Percentiles rank a stretch among this genome's conserved stretches.
Evolutionary conservation across 116 monocot species (phyloP).

Genomic region (Papilionanthe hybrid): DNA sequence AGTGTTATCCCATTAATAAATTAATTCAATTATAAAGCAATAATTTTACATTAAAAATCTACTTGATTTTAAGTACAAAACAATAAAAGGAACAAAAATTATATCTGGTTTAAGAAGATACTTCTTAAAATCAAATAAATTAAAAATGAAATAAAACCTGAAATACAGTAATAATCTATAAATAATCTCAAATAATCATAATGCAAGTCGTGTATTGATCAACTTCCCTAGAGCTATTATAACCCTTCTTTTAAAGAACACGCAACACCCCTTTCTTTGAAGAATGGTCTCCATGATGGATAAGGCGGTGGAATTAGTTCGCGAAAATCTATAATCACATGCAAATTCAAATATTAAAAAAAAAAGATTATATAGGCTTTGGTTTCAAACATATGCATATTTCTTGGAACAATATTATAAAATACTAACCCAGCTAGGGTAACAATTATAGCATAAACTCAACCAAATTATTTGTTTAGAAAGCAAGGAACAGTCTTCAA

Average conservation of each 20-base stretch:
- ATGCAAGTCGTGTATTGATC: not conserved
- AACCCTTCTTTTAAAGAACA: not conserved
- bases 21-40: not conserved
- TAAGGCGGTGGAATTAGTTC: not conserved
- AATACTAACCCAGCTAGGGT: no score
- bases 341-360: no score
- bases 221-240: not conserved
- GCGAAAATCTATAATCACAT: not conserved
- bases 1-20: not conserved
- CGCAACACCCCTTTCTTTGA: not conserved
- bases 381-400: no score
- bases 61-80: not conserved
- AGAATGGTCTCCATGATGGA: not conserved
- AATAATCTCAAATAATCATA: not conserved
- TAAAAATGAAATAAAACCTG: not conserved
- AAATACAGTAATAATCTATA: not conserved
- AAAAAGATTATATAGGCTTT: no score
- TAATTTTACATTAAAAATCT: not conserved
- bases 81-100: not conserved
- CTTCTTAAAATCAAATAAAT: not conserved
- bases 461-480: no score
- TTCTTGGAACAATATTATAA: no score
- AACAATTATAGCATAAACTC: no score
- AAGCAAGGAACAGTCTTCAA: no score
- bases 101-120: not conserved